These are phyloP conservation scores for Salvia hispanica DNA, from an alignment of 257 asterid genomes.

Conservation along the genomic window DNA sequence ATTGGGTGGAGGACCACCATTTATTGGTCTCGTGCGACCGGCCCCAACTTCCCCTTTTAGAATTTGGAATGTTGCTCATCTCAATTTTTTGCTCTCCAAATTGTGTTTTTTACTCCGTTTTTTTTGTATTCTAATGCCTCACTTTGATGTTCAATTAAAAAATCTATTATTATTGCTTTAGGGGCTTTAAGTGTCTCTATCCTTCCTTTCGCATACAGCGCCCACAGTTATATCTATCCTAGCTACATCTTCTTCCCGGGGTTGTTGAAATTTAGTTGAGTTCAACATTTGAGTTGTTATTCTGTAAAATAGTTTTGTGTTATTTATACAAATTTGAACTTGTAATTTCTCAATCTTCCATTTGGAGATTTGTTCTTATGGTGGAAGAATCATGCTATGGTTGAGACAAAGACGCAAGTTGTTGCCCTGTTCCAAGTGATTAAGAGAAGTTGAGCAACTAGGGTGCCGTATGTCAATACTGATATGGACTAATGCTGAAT, in stretches of 20 bases:
- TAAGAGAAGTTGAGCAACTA: too few relatives aligned
- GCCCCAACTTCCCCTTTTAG: slow-evolving; percentile 32
- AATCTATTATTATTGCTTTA: not conserved
- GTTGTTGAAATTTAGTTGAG: not conserved
- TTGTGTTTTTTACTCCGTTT: slow-evolving; percentile 24
- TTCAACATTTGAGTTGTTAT: not conserved
- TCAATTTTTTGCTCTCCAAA: slow-evolving; percentile 5
- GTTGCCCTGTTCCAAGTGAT: too few relatives aligned
- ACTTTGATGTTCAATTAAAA: slow-evolving; percentile 1
- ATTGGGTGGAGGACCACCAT: slow-evolving; percentile 57
- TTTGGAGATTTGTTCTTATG: too few relatives aligned
- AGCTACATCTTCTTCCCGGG: not conserved
- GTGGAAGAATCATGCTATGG: too few relatives aligned
- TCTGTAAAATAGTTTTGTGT: not conserved
- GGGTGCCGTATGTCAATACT: not conserved
- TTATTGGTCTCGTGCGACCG: slow-evolving; percentile 31
- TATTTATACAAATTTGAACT: too few relatives aligned
- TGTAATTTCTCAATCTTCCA: too few relatives aligned
- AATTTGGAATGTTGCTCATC: slow-evolving; percentile 30
- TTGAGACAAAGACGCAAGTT: too few relatives aligned
- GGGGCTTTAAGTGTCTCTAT: slow-evolving; percentile 21
- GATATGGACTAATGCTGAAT: not conserved
- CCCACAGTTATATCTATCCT: not conserved
- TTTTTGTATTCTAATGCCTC: slow-evolving; percentile 13
- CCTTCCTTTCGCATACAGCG: slow-evolving; percentile 9